Evolutionary conservation across 352 stramenopile species (phyloP).

Genomic region (Phytophthora hybrid): DNA sequence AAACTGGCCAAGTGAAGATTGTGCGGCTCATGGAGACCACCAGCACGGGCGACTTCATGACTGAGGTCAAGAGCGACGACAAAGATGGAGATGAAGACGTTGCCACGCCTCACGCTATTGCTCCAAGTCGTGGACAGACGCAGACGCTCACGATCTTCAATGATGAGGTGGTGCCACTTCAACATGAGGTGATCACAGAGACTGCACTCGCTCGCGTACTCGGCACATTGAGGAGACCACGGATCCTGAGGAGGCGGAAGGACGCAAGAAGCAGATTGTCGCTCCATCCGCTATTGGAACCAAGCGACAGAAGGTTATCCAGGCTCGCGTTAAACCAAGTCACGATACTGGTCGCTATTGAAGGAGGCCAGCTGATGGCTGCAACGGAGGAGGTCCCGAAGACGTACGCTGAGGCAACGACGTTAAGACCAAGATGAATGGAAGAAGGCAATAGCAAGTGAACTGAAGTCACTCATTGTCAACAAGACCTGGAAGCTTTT

Average conservation of each 20-base stretch:
- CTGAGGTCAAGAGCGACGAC: too few relatives aligned
- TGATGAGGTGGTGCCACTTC: neutral
- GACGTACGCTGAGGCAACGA: constrained; percentile 11
- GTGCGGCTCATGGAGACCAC: too few relatives aligned
- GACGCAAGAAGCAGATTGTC: constrained; percentile 10
- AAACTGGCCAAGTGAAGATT: neutral
- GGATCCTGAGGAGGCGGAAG: constrained; percentile 11
- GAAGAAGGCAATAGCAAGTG: constrained; percentile 20
- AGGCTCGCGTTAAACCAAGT: neutral
- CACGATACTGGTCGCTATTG: neutral
- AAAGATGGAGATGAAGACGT: too few relatives aligned
- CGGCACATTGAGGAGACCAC: constrained; percentile 6
- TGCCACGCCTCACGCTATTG: too few relatives aligned
- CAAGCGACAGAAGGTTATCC: constrained; percentile 18
- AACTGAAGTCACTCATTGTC: constrained; percentile 13
- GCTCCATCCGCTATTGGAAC: neutral
- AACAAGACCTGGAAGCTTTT: constrained; percentile 27
- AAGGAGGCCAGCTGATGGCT: constrained; percentile 8
- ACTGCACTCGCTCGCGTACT: neutral
- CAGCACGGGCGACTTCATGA: too few relatives aligned
- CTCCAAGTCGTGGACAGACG: too few relatives aligned
- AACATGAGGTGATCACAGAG: constrained; percentile 11
- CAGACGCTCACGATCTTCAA: too few relatives aligned
- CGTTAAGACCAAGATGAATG: constrained; percentile 4
- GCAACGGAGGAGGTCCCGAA: constrained; percentile 6